Evolutionary conservation across 306 rosid species (phyloP), one percentile per base, ranked within the genome.

Genomic region (Vigna trinervia): DNA sequence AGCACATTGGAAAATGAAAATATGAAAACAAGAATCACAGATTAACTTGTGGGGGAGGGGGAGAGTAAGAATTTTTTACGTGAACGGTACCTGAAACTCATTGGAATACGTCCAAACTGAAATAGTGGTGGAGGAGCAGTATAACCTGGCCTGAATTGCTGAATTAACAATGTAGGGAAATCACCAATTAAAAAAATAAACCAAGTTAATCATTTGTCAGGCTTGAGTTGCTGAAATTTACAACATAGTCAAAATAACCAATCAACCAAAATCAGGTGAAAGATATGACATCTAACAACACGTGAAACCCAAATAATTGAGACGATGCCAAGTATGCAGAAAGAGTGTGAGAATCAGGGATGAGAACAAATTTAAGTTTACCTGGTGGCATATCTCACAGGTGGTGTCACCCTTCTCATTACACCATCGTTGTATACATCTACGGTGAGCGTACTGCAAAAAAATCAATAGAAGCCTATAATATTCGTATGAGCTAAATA

Each of bases 301-400:
- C 68, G 6, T 20, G 4, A 74, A 66, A 51, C 43, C 58, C 65
- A 84, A 38, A 28, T 45, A 80, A 79, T 71, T 10, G 17, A 71
- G 39, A 66, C 23, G 56, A 45, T 3, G 58, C 52, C 22, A 58
- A 59, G 60, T 38, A 36, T 8, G 45, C 5, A 47, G 58, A 71
- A 81, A 60, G 14, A 47, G 64, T n/a, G 45, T 2, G 63, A 64
- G 58, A 77, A 67, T 50, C 47, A 61, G 17, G 65, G 64, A 69
- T 3, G 22, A 13, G 28, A 34, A 62, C 56, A 39, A 67, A n/a
- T 23, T 51, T 19, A 80, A 79, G 75, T 64, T 82, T 82, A 91
- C 99, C 97, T 95, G 94, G 69, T 86, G 98, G 86, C 99, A 96
- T 85, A 96, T 96, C 89, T 96, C 99, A 79, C 99, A 96, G 19